These are phyloP conservation scores for Paraphysoderma sedebokerense DNA, from an alignment of 371 early-diverging fungal genomes.

Conservation along the genomic window DNA sequence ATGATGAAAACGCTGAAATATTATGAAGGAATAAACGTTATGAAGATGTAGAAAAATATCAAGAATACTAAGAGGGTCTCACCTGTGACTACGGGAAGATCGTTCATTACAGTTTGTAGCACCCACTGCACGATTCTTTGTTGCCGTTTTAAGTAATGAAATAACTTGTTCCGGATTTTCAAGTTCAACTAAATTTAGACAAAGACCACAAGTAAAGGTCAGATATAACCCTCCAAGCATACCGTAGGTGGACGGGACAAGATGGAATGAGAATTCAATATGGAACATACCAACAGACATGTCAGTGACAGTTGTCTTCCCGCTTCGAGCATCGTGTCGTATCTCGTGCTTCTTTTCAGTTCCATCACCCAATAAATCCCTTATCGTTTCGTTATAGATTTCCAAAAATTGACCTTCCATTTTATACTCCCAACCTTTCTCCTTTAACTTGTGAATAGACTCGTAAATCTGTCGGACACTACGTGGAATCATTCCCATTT, in stretches of 20 bases:
- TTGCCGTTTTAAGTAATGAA: constrained; percentile 48
- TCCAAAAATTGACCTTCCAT: constrained; percentile 81
- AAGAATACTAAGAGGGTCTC: neutral
- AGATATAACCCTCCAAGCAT: neutral
- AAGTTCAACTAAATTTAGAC: constrained; percentile 19
- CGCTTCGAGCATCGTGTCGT: constrained; percentile 41
- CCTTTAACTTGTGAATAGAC: constrained; percentile 43
- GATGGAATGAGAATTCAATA: neutral
- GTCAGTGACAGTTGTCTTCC: constrained; percentile 63
- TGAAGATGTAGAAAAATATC: neutral
- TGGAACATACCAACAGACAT: constrained; percentile 33
- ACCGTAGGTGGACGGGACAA: neutral
- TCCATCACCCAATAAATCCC: constrained; percentile 52
- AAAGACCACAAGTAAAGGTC: neutral
- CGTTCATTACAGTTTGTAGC: constrained; percentile 86
- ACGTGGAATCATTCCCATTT: constrained; percentile 75
- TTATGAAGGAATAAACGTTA: neutral
- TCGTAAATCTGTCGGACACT: constrained; percentile 74
- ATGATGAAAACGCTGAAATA: constrained; percentile 74
- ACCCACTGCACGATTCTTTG: constrained; percentile 69
- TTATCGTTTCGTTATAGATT: constrained; percentile 91
- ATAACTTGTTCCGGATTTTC: constrained; percentile 54
- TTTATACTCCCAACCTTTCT: constrained; percentile 72
- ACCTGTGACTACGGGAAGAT: constrained; percentile 87
- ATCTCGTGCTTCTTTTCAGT: constrained; percentile 57